Evolutionary conservation across 148 eudicot genomes (phyloP), one percentile per base, ranked within the genome.

Genomic region (Oxyria digyna): DNA sequence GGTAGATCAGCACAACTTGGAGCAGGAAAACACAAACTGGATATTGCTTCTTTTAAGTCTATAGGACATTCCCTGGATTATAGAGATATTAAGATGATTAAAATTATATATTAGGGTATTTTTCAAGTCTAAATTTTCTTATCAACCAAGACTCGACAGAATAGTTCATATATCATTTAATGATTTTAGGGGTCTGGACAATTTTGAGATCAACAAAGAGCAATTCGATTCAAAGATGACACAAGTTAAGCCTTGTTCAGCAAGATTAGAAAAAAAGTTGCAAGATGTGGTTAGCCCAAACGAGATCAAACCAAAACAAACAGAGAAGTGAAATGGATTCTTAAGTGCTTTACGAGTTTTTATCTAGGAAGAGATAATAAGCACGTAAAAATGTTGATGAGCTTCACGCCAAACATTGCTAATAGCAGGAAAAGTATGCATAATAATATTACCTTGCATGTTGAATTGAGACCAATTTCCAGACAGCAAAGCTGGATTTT

Each of bases 381-480:
- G 49, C 20, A 43, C 17, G 49, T 43, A 15, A 43, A 17, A 43
- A 43, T 6, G 49, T 6, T 14, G 49, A 43, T 43, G 17, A 15
- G 20, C 17, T 10, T 15, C 18, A 15, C 17, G 49, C 49, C 49
- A 43, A 43, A 43, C 20, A 15, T 43, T 43, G 18, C 20, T 43
- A 15, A 43, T 6, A 4, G 9, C n/a, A n/a, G n/a, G n/a, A n/a
- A n/a, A n/a, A n/a, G n/a, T n/a, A n/a, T n/a, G n/a, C n/a, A n/a
- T n/a, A n/a, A n/a, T n/a, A n/a, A n/a, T n/a, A n/a, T n/a, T n/a
- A n/a, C n/a, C n/a, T n/a, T n/a, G n/a, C n/a, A 90, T 81, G 76
- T 97, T 90, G 72, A 94, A 96, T 81, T 88, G 97, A 78, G 97
- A 86, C 99, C 99, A 91, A 73, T 94, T 94, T 62, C 97, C 99